phyloP scores from a whole-genome alignment of 129 eudicot species.

The Rutidosis leptorrhynchoides region DNA sequence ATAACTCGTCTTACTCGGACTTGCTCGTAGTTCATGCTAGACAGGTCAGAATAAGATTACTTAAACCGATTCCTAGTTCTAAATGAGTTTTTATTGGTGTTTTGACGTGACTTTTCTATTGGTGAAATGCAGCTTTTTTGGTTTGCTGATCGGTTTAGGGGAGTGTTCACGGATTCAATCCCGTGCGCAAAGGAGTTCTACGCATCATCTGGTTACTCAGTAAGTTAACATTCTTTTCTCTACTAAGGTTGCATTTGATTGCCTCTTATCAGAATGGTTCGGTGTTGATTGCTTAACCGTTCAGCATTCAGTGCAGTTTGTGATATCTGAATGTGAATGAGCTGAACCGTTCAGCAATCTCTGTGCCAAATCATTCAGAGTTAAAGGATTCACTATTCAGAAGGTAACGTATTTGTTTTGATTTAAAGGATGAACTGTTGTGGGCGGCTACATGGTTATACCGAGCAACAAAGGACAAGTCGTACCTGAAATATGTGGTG shows the following conservation, averaged over 20 bases:
- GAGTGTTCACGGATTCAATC: conserved; percentile 62
- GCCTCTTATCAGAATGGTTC: too few relatives aligned
- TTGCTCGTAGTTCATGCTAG: conserved; percentile 67
- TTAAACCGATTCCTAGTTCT: neutral
- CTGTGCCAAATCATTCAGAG: too few relatives aligned
- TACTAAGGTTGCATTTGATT: too few relatives aligned
- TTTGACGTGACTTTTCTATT: conserved; percentile 14
- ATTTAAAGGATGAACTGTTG: conserved; percentile 60
- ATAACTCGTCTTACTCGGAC: conserved; percentile 66
- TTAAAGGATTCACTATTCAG: neutral
- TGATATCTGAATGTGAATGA: too few relatives aligned
- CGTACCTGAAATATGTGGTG: conserved; percentile 59
- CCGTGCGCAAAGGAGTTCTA: conserved; percentile 54
- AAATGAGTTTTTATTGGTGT: neutral
- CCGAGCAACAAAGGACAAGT: conserved; percentile 65
- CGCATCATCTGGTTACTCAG: conserved; percentile 69
- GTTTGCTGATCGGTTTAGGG: conserved; percentile 83
- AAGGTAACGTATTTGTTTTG: conserved; percentile 3
- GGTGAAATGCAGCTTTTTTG: conserved; percentile 60
- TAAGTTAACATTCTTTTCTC: conserved; percentile 27
- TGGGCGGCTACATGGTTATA: conserved; percentile 95
- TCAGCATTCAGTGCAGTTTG: too few relatives aligned
- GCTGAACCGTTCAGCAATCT: too few relatives aligned
- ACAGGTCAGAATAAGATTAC: conserved; percentile 42
- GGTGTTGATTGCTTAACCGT: too few relatives aligned